Base-by-base conservation (phyloP, 257 asterid species). In the Jacaranda copaia region DNA sequence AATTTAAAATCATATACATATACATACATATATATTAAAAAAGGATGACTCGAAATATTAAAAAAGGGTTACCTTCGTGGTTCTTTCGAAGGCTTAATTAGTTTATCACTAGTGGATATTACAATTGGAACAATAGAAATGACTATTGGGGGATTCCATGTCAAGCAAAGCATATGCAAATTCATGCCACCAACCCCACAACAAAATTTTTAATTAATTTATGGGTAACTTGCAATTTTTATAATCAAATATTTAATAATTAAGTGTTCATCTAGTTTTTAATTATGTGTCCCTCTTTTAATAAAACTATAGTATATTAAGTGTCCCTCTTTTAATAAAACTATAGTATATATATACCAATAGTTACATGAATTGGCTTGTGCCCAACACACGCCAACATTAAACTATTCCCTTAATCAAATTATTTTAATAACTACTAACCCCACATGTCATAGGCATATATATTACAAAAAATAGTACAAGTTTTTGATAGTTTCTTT, bases 241-340 rank as follows among this genome's bases (percentile, higher is more conserved):
- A 36, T 63, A 70, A 55, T 70, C 36, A n/a, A 74, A 6, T 8
- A 42, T 42, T 8, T 42, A 48, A 19, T 58, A 20, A 42, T 56
- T 25, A 25, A 25, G 68, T 56, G 62, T 77, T 40, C 46, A 45
- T 57, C 70, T 42, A 5, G 25, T 39, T 56, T 56, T 40, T 40
- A 40, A 40, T 38, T 45, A 11, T 68, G 49, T 13, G 16, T 18
- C 49, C 46, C 52, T 7, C 52, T 48, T 46, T 68, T 20, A 8
- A 46, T 25, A 25, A 25, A 25, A 25, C 32, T 25, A 25, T 19
- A 67, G 38, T 39, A 43, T n/a, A 40, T 38, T 45, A 11, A 46
- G 49, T 13, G 16, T 18, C 49, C 46, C 52, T 7, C 52, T 48
- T 46, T 68, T 20, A 8, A 46, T 25, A 25, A 25, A 25, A 25